Conservation (phyloP, 257 asterid genomes). For the Plantago major region DNA sequence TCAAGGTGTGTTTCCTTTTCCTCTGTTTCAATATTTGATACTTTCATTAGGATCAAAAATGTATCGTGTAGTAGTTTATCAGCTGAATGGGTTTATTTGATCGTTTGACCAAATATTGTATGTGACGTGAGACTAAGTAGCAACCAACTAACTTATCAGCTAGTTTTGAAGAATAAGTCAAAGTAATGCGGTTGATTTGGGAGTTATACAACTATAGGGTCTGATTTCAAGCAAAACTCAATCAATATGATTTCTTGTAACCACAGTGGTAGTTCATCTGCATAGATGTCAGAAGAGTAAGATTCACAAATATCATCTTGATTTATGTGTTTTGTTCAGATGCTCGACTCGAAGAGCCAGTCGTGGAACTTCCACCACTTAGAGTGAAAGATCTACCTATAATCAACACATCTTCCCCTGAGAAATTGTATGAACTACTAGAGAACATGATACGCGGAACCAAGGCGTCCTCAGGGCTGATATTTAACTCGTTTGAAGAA, state of each 20-base stretch:
- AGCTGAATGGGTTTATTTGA: too few relatives aligned
- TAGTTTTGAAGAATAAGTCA: too few relatives aligned
- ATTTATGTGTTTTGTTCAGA: background rate
- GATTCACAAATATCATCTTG: too few relatives aligned
- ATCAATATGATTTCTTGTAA: too few relatives aligned
- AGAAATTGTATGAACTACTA: background rate
- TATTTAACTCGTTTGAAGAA: slow-evolving; percentile 36
- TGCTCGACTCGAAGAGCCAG: slow-evolving; percentile 24
- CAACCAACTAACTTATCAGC: too few relatives aligned
- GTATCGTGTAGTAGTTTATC: too few relatives aligned
- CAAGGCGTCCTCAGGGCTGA: slow-evolving; percentile 31
- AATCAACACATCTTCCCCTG: slow-evolving; percentile 9
- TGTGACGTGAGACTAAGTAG: too few relatives aligned
- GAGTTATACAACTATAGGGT: too few relatives aligned
- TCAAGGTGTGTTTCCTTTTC: slow-evolving; percentile 10
- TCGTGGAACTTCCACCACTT: slow-evolving; percentile 34
- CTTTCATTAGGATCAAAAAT: background rate
- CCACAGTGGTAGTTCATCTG: too few relatives aligned
- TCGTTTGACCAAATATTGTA: too few relatives aligned
- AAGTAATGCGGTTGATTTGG: too few relatives aligned
- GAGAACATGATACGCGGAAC: slow-evolving; percentile 19
- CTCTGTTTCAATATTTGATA: slow-evolving; percentile 9
- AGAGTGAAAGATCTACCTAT: slow-evolving; percentile 31
- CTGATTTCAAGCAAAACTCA: background rate
- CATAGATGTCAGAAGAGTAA: too few relatives aligned